phyloP scores from a whole-genome alignment of 225 moss, liverwort and hornwort genomes.

The Pseudisothecium myosuroides region DNA sequence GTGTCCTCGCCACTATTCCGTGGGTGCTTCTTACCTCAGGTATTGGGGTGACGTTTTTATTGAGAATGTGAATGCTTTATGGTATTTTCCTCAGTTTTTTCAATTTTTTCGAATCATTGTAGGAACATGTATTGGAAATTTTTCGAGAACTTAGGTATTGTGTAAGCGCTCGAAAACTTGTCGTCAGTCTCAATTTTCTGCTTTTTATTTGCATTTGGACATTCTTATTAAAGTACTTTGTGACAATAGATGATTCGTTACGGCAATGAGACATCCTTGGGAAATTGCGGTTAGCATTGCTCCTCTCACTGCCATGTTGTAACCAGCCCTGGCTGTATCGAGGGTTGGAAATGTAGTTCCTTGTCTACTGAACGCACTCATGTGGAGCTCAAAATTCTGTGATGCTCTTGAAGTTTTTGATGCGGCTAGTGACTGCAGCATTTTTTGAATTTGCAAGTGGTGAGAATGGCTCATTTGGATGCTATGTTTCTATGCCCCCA shows the following conservation, averaged over 20 bases:
- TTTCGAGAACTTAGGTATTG: background rate
- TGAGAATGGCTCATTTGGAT: background rate
- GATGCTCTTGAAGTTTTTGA: background rate
- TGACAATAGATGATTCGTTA: background rate
- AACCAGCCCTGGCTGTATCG: background rate
- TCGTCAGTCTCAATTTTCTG: background rate
- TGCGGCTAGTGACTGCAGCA: background rate
- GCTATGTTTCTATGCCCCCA: background rate
- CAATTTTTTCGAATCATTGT: too few relatives aligned
- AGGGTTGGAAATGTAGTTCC: background rate
- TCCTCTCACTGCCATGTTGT: background rate
- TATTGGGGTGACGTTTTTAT: background rate
- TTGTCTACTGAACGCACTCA: background rate
- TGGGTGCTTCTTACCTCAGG: conserved; percentile 81
- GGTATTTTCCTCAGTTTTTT: background rate
- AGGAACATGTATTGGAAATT: too few relatives aligned
- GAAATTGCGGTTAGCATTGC: background rate
- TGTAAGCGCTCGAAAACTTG: background rate
- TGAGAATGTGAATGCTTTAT: too few relatives aligned
- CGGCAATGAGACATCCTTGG: background rate
- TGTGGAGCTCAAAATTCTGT: background rate
- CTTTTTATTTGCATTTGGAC: background rate
- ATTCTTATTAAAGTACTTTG: too few relatives aligned
- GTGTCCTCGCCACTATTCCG: conserved; percentile 60
- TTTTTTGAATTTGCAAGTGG: background rate